Conservation (phyloP, 768 basidiomycete species). For the Boletus huronensis region DNA sequence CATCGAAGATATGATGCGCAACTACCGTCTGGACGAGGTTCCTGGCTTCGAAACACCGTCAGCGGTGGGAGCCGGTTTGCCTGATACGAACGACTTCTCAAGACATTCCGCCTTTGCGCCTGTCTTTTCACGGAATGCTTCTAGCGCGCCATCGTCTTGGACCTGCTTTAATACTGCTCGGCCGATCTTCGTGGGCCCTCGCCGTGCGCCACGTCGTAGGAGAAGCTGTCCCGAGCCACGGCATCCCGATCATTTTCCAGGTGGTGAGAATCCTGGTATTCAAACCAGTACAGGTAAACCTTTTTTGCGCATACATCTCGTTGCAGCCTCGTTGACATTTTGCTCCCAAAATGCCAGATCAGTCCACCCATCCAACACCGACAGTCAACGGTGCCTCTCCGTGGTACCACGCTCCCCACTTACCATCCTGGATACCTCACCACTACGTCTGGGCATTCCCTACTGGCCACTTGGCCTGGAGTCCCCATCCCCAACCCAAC, state of each 20-base stretch:
- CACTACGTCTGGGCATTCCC: constrained; percentile 26
- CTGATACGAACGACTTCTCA: constrained; percentile 11
- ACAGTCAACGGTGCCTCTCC: neutral
- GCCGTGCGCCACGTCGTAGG: constrained; percentile 7
- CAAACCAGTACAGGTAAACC: constrained; percentile 17
- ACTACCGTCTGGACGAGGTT: constrained; percentile 20
- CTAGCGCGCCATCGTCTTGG: neutral
- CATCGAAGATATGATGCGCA: constrained; percentile 22
- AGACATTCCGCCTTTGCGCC: constrained; percentile 18
- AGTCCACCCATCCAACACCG: neutral
- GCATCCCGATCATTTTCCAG: constrained; percentile 14
- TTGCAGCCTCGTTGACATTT: constrained; percentile 2
- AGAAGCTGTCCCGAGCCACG: constrained; percentile 3
- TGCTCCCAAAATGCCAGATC: constrained; percentile 5
- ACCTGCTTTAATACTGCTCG: constrained; percentile 1
- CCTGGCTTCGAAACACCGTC: constrained; percentile 10
- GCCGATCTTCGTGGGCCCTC: constrained; percentile 15
- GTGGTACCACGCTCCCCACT: neutral
- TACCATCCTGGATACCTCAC: constrained; percentile 21
- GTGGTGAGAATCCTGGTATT: constrained; percentile 21
- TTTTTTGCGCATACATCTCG: neutral
- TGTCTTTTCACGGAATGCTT: constrained; percentile 13
- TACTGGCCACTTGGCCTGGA: constrained; percentile 25
- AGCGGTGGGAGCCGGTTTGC: neutral
- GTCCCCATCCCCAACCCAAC: constrained; percentile 19